These are phyloP conservation scores for Cyberlindnera maclurae DNA, from an alignment of 805 yeast species.

Conservation along the genomic window DNA sequence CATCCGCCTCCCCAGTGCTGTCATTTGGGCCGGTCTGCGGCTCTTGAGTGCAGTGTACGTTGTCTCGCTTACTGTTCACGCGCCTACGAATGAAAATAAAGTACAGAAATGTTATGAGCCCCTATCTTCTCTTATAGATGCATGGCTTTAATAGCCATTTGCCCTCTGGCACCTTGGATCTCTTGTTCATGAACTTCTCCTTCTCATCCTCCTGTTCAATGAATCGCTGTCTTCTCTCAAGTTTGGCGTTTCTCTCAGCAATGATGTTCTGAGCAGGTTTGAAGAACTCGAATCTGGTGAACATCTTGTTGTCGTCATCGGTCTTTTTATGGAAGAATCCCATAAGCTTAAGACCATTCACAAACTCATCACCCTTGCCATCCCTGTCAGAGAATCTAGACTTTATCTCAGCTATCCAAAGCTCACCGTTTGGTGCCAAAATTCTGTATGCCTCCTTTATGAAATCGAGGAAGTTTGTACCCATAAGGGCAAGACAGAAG, in stretches of 20 bases:
- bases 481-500: slow-evolving; percentile 94
- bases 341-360: slow-evolving; percentile 60
- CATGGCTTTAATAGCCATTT: slow-evolving; percentile 93
- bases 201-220: slow-evolving; percentile 62
- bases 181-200: slow-evolving; percentile 49
- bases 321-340: slow-evolving; percentile 89
- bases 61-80: no score
- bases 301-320: slow-evolving; percentile 86
- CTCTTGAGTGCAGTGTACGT: no score
- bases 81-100: no score
- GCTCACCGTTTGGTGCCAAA: slow-evolving; percentile 83
- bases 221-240: slow-evolving; percentile 58
- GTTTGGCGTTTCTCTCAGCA: slow-evolving; percentile 52
- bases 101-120: background rate
- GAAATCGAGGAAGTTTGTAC: slow-evolving; percentile 91
- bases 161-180: slow-evolving; percentile 60
- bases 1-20: slow-evolving; percentile 16
- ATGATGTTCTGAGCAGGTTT: slow-evolving; percentile 71
- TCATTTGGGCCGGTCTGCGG: slow-evolving; percentile 8
- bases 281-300: slow-evolving; percentile 88
- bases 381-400: slow-evolving; percentile 75
- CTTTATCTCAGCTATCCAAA: slow-evolving; percentile 97
- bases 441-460: slow-evolving; percentile 84
- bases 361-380: slow-evolving; percentile 77
- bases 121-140: slow-evolving; percentile 79